Percentiles rank a stretch among this genome's conserved stretches.
Conservation (phyloP, 2,329 filamentous ascomycete species). For the Xylaria sp. region DNA sequence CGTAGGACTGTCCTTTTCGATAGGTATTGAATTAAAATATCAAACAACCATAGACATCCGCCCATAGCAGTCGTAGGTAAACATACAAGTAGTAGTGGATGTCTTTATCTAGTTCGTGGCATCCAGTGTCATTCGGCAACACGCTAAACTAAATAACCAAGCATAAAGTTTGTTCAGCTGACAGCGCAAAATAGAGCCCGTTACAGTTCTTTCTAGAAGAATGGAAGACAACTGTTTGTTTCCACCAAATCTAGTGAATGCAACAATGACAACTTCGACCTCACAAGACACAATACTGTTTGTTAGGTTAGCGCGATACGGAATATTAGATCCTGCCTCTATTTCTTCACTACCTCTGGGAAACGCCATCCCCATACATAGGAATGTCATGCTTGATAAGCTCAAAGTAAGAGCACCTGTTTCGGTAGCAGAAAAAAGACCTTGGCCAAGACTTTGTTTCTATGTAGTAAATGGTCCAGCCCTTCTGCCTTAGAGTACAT, state of each 20-base stretch:
- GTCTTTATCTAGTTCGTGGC: not conserved
- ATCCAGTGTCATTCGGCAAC: not conserved
- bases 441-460: not conserved
- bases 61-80: not conserved
- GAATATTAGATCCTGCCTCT: not conserved
- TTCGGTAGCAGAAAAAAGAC: not conserved
- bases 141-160: not conserved
- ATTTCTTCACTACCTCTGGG: not conserved
- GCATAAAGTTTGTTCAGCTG: not conserved
- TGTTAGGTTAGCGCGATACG: not conserved
- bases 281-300: not conserved
- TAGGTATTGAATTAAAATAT: not conserved
- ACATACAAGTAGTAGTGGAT: not conserved
- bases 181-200: not conserved
- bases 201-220: not conserved
- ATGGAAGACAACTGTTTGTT: conserved; percentile 9
- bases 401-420: not conserved
- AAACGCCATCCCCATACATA: not conserved
- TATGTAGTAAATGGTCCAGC: not conserved
- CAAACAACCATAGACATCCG: not conserved
- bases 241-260: not conserved
- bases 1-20: not conserved
- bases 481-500: not conserved
- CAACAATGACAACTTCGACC: not conserved
- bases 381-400: not conserved